Evolutionary conservation across 2,329 filamentous ascomycete species (phyloP).

Genomic region (Colletotrichum horii): DNA sequence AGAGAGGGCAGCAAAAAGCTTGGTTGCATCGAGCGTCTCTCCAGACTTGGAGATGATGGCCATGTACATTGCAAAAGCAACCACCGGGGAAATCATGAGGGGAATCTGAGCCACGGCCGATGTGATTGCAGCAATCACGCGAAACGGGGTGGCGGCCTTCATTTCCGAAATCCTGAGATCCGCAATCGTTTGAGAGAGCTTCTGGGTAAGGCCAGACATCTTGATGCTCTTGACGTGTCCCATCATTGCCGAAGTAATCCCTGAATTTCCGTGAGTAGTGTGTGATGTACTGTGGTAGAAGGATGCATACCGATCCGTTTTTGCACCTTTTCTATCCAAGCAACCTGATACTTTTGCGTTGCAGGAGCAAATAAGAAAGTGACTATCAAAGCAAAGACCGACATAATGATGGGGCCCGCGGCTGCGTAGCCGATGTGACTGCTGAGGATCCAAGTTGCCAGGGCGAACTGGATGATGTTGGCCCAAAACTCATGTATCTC

Average conservation of each 20-base stretch:
- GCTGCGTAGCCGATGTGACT: constrained; percentile 38
- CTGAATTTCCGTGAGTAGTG: constrained; percentile 17
- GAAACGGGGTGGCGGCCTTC: constrained; percentile 29
- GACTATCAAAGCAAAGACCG: constrained; percentile 27
- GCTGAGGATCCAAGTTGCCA: constrained; percentile 37
- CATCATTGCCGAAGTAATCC: constrained; percentile 49
- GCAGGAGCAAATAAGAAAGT: constrained; percentile 31
- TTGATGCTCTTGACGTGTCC: constrained; percentile 57
- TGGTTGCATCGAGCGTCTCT: constrained; percentile 9
- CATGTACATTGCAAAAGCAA: constrained; percentile 20
- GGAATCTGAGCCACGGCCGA: constrained; percentile 36
- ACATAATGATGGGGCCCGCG: constrained; percentile 36
- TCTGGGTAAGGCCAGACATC: constrained; percentile 51
- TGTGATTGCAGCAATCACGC: constrained; percentile 36
- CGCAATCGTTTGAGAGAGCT: constrained; percentile 31
- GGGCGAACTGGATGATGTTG: constrained; percentile 36
- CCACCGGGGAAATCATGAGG: constrained; percentile 22
- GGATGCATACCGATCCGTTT: constrained; percentile 44
- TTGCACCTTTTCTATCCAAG: constrained; percentile 56
- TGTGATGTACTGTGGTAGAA: background rate
- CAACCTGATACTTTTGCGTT: constrained; percentile 32
- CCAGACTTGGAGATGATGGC: background rate
- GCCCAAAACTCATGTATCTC: constrained; percentile 43
- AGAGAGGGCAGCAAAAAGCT: constrained; percentile 25
- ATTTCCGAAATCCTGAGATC: constrained; percentile 26